These are phyloP conservation scores for Pyricularia pennisetigena DNA, from an alignment of 2,329 filamentous ascomycete species.

Conservation along the genomic window DNA sequence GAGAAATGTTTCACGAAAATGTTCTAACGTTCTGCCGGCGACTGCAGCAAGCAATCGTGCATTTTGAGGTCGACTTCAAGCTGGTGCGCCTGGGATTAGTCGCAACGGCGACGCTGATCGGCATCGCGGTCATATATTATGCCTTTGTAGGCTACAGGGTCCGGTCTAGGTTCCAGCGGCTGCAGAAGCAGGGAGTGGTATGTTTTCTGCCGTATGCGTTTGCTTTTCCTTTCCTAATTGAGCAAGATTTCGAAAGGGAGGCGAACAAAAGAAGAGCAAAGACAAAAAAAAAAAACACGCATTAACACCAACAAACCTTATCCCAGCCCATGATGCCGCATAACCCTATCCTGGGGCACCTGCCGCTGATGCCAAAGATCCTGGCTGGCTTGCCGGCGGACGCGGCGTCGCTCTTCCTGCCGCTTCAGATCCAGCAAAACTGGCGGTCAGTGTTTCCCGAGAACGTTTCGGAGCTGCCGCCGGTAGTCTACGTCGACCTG, in stretches of 20 bases:
- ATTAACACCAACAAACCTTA: neutral
- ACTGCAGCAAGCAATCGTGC: neutral
- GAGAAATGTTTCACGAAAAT: neutral
- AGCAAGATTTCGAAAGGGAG: neutral
- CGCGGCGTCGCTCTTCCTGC: conserved; percentile 12
- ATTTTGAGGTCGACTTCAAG: neutral
- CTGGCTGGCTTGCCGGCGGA: conserved; percentile 10
- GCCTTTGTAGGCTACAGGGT: conserved; percentile 10
- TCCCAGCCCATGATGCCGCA: conserved; percentile 13
- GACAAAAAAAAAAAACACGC: neutral
- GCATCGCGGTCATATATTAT: conserved; percentile 5
- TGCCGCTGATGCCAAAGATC: conserved; percentile 10
- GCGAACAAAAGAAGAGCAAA: neutral
- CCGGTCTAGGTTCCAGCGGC: conserved; percentile 9
- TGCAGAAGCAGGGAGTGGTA: conserved; percentile 12
- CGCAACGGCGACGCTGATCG: neutral
- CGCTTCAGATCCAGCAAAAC: conserved; percentile 11
- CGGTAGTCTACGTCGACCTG: conserved; percentile 17
- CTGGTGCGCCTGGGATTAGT: neutral
- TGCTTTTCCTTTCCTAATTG: neutral
- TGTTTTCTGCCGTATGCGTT: neutral
- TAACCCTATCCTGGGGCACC: conserved; percentile 11
- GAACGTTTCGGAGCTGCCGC: conserved; percentile 8
- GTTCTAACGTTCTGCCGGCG: neutral
- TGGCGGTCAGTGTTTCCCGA: conserved; percentile 11